A percentile compares a stretch with the other conserved stretches of the same genome.
These are phyloP conservation scores for Paecilomyces formosus DNA, from an alignment of 2,329 filamentous ascomycete species.

Conservation along the genomic window DNA sequence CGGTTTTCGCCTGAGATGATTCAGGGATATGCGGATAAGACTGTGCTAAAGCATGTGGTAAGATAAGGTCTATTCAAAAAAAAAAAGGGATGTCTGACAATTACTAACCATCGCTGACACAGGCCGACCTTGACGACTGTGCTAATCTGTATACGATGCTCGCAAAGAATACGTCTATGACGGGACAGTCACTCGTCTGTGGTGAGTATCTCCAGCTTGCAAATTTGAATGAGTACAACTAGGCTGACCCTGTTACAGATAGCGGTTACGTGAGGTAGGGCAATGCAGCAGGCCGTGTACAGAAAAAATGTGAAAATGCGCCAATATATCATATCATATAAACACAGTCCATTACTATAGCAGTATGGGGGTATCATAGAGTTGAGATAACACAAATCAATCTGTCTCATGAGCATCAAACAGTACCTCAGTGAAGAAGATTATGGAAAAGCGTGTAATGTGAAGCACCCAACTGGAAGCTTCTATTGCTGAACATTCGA, in stretches of 20 bases:
- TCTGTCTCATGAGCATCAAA: neutral
- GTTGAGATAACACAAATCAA: neutral
- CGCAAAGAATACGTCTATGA: conserved; percentile 40
- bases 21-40: conserved; percentile 45
- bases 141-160: conserved; percentile 33
- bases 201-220: conserved; percentile 21
- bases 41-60: conserved; percentile 54
- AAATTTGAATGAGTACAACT: neutral
- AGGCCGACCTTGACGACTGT: conserved; percentile 37
- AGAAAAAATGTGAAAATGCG: neutral
- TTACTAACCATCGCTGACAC: conserved; percentile 6
- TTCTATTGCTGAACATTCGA: conserved; percentile 25
- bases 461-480: conserved; percentile 15
- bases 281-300: neutral
- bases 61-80: conserved; percentile 10
- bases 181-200: conserved; percentile 36
- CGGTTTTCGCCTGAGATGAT: conserved; percentile 53
- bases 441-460: conserved; percentile 27
- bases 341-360: neutral
- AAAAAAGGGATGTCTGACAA: neutral
- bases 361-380: conserved; percentile 11
- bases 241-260: conserved; percentile 17
- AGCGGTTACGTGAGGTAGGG: conserved; percentile 20
- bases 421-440: conserved; percentile 18
- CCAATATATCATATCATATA: neutral